Evolutionary conservation across 1,284 basidiomycete genomes (phyloP).

Genomic region (Peniophora sp.): DNA sequence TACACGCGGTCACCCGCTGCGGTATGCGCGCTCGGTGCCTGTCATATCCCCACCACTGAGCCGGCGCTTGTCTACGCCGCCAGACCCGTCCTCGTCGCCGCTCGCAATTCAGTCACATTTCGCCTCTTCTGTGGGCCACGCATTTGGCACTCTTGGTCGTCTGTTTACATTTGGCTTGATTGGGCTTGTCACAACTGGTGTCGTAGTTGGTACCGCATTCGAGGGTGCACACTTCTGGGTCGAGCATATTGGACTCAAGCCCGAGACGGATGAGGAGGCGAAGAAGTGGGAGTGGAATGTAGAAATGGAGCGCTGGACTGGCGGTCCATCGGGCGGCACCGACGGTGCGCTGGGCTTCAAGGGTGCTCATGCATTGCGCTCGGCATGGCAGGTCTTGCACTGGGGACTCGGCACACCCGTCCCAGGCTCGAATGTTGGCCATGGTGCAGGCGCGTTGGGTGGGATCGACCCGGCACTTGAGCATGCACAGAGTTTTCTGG

Average conservation of each 20-base stretch:
- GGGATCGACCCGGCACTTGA: constrained; percentile 45
- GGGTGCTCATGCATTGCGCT: constrained; percentile 60
- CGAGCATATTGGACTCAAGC: constrained; percentile 51
- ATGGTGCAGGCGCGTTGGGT: constrained; percentile 26
- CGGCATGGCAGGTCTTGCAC: constrained; percentile 72
- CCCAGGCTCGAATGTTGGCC: constrained; percentile 29
- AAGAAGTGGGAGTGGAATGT: constrained; percentile 67
- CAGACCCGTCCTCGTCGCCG: neutral
- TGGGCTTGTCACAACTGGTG: constrained; percentile 28
- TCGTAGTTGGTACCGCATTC: constrained; percentile 35
- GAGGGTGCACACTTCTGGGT: constrained; percentile 66
- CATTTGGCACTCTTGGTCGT: constrained; percentile 22
- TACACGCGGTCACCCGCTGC: too few relatives aligned
- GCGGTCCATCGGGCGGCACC: constrained; percentile 64
- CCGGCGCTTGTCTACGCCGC: too few relatives aligned
- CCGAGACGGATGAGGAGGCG: constrained; percentile 45
- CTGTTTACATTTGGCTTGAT: constrained; percentile 32
- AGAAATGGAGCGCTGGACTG: constrained; percentile 68
- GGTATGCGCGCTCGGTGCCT: too few relatives aligned
- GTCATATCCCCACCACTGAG: too few relatives aligned
- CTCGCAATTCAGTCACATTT: constrained; percentile 20
- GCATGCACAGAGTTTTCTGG: constrained; percentile 48
- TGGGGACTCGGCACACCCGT: constrained; percentile 53
- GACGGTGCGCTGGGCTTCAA: constrained; percentile 61
- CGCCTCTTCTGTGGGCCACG: constrained; percentile 21